These are phyloP conservation scores for Stagonosporopsis tanaceti DNA, from an alignment of 2,329 filamentous ascomycete species.

Conservation along the genomic window DNA sequence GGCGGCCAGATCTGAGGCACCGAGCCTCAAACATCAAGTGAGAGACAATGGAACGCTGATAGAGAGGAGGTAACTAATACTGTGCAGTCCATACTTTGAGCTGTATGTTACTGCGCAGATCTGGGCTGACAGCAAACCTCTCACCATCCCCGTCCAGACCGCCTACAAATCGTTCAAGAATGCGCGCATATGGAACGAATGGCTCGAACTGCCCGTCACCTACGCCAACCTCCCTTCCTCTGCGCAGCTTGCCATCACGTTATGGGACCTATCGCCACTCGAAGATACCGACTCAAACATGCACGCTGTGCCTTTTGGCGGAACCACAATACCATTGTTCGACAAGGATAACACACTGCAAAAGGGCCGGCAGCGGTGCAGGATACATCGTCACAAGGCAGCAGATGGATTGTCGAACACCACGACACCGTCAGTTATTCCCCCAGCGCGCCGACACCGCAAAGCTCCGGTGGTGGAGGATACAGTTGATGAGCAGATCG, in stretches of 20 bases:
- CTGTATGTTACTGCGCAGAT: slow-evolving; percentile 92
- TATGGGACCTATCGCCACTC: slow-evolving; percentile 91
- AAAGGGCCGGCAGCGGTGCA: slow-evolving; percentile 91
- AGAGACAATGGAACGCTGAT: slow-evolving; percentile 15
- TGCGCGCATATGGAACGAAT: slow-evolving; percentile 86
- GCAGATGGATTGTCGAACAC: slow-evolving; percentile 87
- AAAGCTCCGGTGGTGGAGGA: slow-evolving; percentile 58
- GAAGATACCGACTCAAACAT: slow-evolving; percentile 73
- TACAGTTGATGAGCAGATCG: slow-evolving; percentile 70
- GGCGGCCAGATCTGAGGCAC: slow-evolving; percentile 81
- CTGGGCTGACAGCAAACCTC: slow-evolving; percentile 93
- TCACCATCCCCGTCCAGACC: slow-evolving; percentile 91
- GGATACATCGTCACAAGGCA: slow-evolving; percentile 79
- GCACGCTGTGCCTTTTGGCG: slow-evolving; percentile 90
- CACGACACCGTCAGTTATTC: slow-evolving; percentile 74
- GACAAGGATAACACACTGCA: slow-evolving; percentile 90
- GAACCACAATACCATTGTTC: slow-evolving; percentile 91
- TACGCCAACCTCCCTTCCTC: slow-evolving; percentile 84
- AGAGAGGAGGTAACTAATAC: slow-evolving; percentile 6
- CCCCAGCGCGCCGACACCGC: slow-evolving; percentile 62
- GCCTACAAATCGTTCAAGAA: slow-evolving; percentile 89
- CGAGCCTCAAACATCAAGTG: slow-evolving; percentile 85
- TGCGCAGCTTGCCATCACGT: slow-evolving; percentile 85
- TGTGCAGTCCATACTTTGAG: slow-evolving; percentile 77
- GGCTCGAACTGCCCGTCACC: slow-evolving; percentile 85